Evolutionary conservation across 202 grass and related monocot species (phyloP), one percentile per base, ranked within the genome.

Genomic region (Bolboschoenoplectus hybrid): DNA sequence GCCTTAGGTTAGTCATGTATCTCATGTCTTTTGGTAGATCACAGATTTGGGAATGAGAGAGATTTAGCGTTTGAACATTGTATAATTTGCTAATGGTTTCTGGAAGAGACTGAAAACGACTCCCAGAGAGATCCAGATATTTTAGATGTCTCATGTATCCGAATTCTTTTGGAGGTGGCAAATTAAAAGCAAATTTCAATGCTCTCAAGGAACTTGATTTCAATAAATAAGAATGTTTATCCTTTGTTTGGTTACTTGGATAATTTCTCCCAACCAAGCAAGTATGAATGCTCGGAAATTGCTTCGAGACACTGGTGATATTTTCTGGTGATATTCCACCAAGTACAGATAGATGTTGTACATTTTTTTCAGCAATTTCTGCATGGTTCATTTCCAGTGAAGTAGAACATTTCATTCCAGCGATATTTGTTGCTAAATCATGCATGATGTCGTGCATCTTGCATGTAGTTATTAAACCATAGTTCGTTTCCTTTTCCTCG

Each of bases 401-500:
- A 17, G n/a, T 67, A 4, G 14, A 2, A 13, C 86, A 85, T 67
- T 91, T 74, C 16, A 51, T 85, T 9, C 72, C 73, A 49, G 87
- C 72, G 14, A 87, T 32, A 0, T 26, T 0, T 26, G 26, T 26
- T 26, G 26, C 85, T 47, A 90, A 16, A 20, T 90, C 85, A 60
- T 87, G 89, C 65, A 87, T 81, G 16, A 90, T 44, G 65, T 91
- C 81, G 82, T 91, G 86, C 63, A 85, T 85, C 1, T 68, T 68
- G 67, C 66, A 88, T 57, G 41, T 36, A 8, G n/a, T 5, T n/a
- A 13, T 20, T 5, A 3, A 36, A 69, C 5, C 60, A 63, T 63
- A 7, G 9, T 32, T 5, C 32, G 2, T 9, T 14, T 34, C 5
- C 12, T 1, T 26, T 49, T 9, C 49, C 11, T 55, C 45, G 0